phyloP scores from a whole-genome alignment of 202 grass and related monocot species.

The Zizania palustris region DNA sequence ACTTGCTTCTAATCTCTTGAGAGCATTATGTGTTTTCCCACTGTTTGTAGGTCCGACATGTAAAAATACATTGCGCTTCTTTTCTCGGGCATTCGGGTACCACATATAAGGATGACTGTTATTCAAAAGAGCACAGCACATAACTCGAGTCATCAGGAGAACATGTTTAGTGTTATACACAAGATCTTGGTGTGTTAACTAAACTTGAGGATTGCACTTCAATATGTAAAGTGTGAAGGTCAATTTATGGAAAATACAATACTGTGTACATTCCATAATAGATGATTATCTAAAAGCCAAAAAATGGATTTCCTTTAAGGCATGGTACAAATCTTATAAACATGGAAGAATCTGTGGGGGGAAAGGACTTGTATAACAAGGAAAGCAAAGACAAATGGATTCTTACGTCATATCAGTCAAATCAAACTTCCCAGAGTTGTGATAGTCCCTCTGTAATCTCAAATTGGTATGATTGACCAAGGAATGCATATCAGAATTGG shows the following conservation, averaged over 20 bases:
- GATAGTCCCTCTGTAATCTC: conserved; percentile 46
- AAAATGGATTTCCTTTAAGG: conserved; percentile 1
- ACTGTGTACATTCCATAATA: background rate
- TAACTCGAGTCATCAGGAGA: conserved; percentile 32
- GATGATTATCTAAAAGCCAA: conserved; percentile 17
- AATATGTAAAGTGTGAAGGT: background rate
- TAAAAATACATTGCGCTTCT: conserved; percentile 92
- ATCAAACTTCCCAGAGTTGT: conserved; percentile 70
- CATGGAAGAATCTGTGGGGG: conserved; percentile 5
- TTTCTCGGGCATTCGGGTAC: conserved; percentile 89
- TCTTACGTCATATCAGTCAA: conserved; percentile 99
- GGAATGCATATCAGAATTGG: conserved; percentile 35
- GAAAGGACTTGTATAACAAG: conserved; percentile 17
- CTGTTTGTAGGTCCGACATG: conserved; percentile 96
- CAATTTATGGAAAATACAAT: conserved; percentile 15
- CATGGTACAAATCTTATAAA: conserved; percentile 20
- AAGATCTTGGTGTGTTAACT: conserved; percentile 15
- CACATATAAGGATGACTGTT: conserved; percentile 81
- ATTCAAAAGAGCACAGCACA: conserved; percentile 41
- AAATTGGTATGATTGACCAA: conserved; percentile 36
- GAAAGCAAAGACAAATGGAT: conserved; percentile 10
- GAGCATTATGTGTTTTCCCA: conserved; percentile 94
- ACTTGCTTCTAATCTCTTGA: conserved; percentile 82
- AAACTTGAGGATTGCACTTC: conserved; percentile 22
- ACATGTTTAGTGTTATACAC: background rate